Conservation (phyloP, 768 basidiomycete species). For the Hericium erinaceus region DNA sequence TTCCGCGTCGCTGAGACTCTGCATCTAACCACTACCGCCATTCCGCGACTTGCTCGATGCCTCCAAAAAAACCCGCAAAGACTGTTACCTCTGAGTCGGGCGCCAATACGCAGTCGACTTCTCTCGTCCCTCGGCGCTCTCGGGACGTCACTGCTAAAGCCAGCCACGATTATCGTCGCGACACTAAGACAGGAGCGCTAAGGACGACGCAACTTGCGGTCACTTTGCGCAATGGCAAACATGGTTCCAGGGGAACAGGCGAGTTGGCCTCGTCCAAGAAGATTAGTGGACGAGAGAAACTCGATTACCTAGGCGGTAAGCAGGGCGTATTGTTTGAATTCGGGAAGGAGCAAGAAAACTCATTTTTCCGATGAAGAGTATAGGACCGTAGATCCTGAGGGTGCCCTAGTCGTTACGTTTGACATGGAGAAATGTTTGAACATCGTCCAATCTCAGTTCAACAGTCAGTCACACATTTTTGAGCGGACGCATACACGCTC, state of each 20-base stretch:
- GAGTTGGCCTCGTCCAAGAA: constrained; percentile 50
- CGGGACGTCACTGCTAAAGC: constrained; percentile 32
- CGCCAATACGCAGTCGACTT: constrained; percentile 1
- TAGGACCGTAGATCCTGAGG: no score
- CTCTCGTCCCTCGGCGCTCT: no score
- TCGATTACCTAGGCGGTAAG: constrained; percentile 70
- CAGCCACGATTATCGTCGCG: constrained; percentile 28
- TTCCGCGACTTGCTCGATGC: no score
- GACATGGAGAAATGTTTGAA: constrained; percentile 50
- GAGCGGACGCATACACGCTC: neutral
- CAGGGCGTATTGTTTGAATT: constrained; percentile 6
- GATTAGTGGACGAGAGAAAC: constrained; percentile 69
- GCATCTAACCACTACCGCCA: no score
- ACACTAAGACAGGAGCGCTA: constrained; percentile 25
- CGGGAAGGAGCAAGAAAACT: neutral
- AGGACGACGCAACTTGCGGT: constrained; percentile 69
- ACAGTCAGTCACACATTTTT: constrained; percentile 35
- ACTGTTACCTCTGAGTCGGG: no score
- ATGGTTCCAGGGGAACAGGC: constrained; percentile 63
- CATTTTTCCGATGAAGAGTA: constrained; percentile 1
- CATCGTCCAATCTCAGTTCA: constrained; percentile 66
- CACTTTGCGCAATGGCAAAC: constrained; percentile 64
- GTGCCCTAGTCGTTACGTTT: neutral
- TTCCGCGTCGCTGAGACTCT: no score
- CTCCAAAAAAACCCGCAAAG: no score